Evolutionary conservation across 2,329 filamentous ascomycete species (phyloP), one percentile per base, ranked within the genome.

Genomic region (Pyrenophora seminiperda): DNA sequence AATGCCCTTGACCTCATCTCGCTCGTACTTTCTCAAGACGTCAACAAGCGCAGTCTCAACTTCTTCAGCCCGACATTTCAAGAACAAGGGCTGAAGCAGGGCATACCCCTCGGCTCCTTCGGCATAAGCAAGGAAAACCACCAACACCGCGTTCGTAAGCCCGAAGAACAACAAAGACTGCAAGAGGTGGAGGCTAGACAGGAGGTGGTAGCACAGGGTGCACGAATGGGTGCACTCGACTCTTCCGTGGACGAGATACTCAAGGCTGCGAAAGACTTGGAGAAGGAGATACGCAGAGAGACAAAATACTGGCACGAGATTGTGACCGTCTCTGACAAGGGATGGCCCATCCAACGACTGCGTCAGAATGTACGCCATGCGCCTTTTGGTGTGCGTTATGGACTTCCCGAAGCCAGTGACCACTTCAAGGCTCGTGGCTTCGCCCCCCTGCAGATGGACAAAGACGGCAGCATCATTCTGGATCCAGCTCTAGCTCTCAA

Each of bases 281-380:
- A 90, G 61, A 83, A 82, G 9, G 92, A 96, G 70, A 88, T 95
- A 27, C 81, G 83, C 7, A 83, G 85, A 22, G 94, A 99, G 76
- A 87, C 86, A 2, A 87, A 82, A 62, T 99, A 96, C 72, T 99
- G 94, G 94, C 83, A 88, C 47, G 88, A 96, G 62, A 83, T 97
- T 2, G 77, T 96, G 38, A 83, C 85, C 7, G 85, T 97, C 36
- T 91, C 88, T 58, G 84, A 91, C 59, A 87, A 86, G 46, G 91
- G 92, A 4, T 99, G 94, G 93, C 87, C 89, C 15, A 78, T 97
- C 14, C 68, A 71, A 31, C 65, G 66, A 15, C 55, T 65, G n/a
- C 55, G 66, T 17, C 63, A 57, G 31, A 65, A 67, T 27, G 58
- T 50, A 17, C 93, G 88, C 60, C 83, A 88, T 40, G 77, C 94